Base-by-base conservation (phyloP, 169 alveolate genomes). In the Perkinsus olseni region DNA sequence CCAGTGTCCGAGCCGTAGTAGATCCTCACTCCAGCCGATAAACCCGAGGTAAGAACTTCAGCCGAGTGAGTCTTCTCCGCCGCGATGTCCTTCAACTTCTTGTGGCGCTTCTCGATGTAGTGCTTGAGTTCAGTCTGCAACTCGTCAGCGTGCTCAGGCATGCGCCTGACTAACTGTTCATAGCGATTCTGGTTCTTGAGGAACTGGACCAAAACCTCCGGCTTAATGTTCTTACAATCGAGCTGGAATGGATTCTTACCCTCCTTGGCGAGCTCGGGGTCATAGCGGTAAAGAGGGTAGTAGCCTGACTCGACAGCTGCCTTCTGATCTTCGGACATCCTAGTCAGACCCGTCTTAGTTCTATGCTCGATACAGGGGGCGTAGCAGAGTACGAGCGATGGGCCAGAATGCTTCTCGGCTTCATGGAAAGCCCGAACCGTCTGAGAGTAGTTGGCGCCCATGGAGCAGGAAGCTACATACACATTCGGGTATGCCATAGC, bases 311-410 rank as follows among this genome's bases (percentile, higher is more conserved):
- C 96, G 34, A 95, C 96, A 0, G 96, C 96, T 20, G 93, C 91
- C 93, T 94, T 62, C 34, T 94, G 91, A 93, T 93, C 92, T 93
- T 94, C 82, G 39, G 91, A 38, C 82, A 91, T 48, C 91, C 91
- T 51, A 17, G 45, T 36, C 10, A 21, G 39, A 45, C 74, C 34
- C 91, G 91, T 92, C 94, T 62, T 62, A 28, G 82, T 93, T 31
- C 97, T 95, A 91, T 95, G 97, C 90, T 95, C 96, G 74, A 94
- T 95, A 62, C 97, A 95, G 31, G 97, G 95, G 45, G 97, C 92
- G 93, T 95, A 95, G 94, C 96, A 94, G 40, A 95, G 91, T 39
- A 95, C 93, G 91, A 95, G 94, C 38, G 96, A 94, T 0, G 96
- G 95, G 28, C 97, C 97, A 10, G 91, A 82, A 91, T 94, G 94